phyloP scores from a whole-genome alignment of 331 rosid species.

The Phaseolus coccineus region DNA sequence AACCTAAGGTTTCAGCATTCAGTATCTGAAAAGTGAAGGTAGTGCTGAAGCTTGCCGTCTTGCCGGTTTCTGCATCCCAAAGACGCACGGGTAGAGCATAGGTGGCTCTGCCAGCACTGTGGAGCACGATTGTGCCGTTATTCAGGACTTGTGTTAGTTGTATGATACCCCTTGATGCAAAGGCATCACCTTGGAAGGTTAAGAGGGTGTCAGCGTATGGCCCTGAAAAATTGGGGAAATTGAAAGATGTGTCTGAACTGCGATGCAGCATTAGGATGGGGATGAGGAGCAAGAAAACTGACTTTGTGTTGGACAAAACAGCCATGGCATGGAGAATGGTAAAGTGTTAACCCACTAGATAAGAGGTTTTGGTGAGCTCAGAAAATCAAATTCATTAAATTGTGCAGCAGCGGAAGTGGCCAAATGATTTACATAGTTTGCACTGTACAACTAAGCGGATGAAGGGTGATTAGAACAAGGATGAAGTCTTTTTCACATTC shows the following conservation, averaged over 20 bases:
- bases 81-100: constrained; percentile 32
- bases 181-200: constrained; percentile 43
- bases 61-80: constrained; percentile 32
- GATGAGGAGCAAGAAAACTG: constrained; percentile 32
- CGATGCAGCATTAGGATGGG: constrained; percentile 31
- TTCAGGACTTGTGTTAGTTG: not conserved
- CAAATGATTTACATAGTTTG: constrained; percentile 25
- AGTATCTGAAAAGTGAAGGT: constrained; percentile 42
- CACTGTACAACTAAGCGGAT: not conserved
- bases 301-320: not conserved
- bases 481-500: not conserved
- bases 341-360: too few relatives aligned
- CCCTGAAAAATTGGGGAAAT: constrained; percentile 25
- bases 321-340: not conserved
- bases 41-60: constrained; percentile 43
- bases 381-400: not conserved
- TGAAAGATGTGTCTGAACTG: constrained; percentile 21
- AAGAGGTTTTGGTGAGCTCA: not conserved
- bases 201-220: constrained; percentile 5
- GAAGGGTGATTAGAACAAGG: constrained; percentile 21
- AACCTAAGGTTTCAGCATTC: not conserved
- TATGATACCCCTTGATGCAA: constrained; percentile 9
- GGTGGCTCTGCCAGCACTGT: constrained; percentile 45
- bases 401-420: not conserved
- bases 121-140: not conserved